Percentiles rank a stretch among this genome's conserved stretches.
phyloP scores from a whole-genome alignment of 257 asterid genomes.

The Capsicum rhomboideum region DNA sequence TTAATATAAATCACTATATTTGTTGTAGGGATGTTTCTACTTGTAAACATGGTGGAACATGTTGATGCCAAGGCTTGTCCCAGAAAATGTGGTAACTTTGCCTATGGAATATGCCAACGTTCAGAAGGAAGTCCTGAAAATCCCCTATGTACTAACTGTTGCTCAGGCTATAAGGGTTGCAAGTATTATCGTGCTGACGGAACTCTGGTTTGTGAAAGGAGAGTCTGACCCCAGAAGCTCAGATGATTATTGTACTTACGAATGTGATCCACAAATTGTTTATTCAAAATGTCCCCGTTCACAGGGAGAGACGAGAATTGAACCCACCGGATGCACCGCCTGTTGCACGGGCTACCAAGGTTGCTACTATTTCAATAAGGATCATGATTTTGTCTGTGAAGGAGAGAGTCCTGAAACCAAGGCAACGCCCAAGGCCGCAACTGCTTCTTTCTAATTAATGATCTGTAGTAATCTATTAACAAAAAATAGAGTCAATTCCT shows the following conservation, averaged over 20 bases:
- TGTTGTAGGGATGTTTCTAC: no score
- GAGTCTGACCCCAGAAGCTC: background rate
- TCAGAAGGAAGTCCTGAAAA: background rate
- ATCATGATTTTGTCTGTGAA: background rate
- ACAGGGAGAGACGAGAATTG: background rate
- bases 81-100: background rate
- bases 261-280: background rate
- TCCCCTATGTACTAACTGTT: background rate
- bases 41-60: no score
- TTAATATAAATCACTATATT: no score
- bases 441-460: background rate
- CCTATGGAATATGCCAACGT: background rate
- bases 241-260: background rate
- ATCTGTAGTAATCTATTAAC: background rate
- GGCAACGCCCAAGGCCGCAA: no score
- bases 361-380: background rate
- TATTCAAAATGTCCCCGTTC: background rate
- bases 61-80: background rate
- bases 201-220: background rate
- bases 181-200: background rate
- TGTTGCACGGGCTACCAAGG: background rate
- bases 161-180: background rate
- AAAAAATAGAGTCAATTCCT: no score
- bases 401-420: background rate
- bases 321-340: background rate